Base-by-base conservation (phyloP, 2,329 filamentous ascomycete species). In the Leptosphaerulina australis region DNA sequence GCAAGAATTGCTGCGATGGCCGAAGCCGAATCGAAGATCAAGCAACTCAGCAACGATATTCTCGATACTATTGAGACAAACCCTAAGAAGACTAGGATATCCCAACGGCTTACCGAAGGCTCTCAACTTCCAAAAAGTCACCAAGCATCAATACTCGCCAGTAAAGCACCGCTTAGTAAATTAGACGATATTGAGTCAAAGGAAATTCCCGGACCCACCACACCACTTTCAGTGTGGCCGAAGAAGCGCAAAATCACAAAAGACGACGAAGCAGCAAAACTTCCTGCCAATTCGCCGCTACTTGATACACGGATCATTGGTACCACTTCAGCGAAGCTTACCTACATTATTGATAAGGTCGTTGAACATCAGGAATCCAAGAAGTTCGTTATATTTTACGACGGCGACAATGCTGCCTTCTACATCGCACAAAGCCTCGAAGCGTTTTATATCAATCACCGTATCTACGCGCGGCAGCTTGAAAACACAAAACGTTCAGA, bases 361-460 rank as follows among this genome's bases (percentile, higher is more conserved):
- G 71, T 86, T 4, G 77, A 81, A 43, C 79, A 92, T 54, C 84
- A 94, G 44, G 72, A 79, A 1, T 74, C 81, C 0, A 91, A 96
- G 64, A 96, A 97, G 71, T 94, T 95, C 3, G 84, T 97, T 43
- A 82, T 97, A 8, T 97, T 97, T 70, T 97, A 96, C 69, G 91
- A 96, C 53, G 88, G 88, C 24, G 88, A 94, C 53, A 93, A 96
- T 60, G 81, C 88, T 2, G 92, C 91, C 1, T 96, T 84, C 71
- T 96, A 95, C 74, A 82, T 97, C 29, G 88, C 90, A 0, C 86
- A 91, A 66, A 85, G 88, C 22, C 80, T 97, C 0, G 92, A 97
- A 59, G 80, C 93, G 24, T 72, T 87, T 1, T 79, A 83, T 7
- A 73, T 87, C 37, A 79, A 83, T 25, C 84, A 85, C 56, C 79